Percentiles rank a stretch among this genome's conserved stretches.
Conservation (phyloP, 2,329 filamentous ascomycete species). For the Aureobasidium mangrovei region DNA sequence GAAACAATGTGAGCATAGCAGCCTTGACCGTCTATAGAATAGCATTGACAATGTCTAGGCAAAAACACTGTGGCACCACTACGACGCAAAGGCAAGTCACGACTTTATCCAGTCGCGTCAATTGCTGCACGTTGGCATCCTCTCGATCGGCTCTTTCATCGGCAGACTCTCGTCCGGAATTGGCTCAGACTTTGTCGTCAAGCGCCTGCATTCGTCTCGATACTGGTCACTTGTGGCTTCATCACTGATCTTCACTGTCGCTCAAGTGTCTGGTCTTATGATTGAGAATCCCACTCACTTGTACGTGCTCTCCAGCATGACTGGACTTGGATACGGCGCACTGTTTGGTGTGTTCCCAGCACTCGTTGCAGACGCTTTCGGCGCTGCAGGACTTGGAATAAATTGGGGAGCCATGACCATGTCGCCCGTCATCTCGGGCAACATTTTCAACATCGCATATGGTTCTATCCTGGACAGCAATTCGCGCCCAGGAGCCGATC, state of each 20-base stretch:
- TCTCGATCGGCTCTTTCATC: conserved; percentile 80
- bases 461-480: conserved; percentile 75
- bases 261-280: conserved; percentile 66
- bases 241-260: conserved; percentile 65
- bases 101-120: conserved; percentile 73
- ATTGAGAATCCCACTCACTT: conserved; percentile 71
- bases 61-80: conserved; percentile 80
- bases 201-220: conserved; percentile 67
- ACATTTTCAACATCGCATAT: conserved; percentile 89
- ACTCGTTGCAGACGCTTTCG: conserved; percentile 78
- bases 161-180: conserved; percentile 70
- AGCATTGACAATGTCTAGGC: conserved; percentile 21
- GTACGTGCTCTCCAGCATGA: conserved; percentile 69
- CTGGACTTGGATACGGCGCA: conserved; percentile 83
- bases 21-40: too few relatives aligned
- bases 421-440: conserved; percentile 76
- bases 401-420: conserved; percentile 97
- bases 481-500: conserved; percentile 41
- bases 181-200: conserved; percentile 83
- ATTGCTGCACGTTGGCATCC: conserved; percentile 83
- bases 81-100: conserved; percentile 61
- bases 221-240: conserved; percentile 85
- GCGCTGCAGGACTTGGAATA: conserved; percentile 77
- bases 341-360: conserved; percentile 91
- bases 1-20: conserved; percentile 50